phyloP scores from a whole-genome alignment of 257 asterid genomes.

The Nicotiana attenuata region DNA sequence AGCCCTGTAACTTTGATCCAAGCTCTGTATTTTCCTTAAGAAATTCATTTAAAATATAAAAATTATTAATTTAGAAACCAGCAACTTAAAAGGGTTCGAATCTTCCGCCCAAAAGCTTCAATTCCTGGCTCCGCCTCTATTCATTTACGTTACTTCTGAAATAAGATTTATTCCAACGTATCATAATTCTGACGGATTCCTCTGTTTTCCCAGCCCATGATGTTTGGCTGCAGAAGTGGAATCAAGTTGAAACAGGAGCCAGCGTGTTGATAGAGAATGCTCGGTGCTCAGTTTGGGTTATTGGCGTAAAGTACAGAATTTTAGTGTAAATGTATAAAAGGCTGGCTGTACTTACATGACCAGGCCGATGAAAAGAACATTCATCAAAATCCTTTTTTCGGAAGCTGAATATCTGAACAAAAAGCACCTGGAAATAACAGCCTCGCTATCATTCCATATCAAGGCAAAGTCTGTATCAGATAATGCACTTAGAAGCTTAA shows the following conservation, averaged over 20 bases:
- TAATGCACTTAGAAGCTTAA: conserved; percentile 21
- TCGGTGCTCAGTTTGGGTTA: conserved; percentile 22
- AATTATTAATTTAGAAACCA: too few relatives aligned
- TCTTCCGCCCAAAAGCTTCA: too few relatives aligned
- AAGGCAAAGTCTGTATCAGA: conserved; percentile 11
- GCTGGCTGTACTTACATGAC: conserved; percentile 28
- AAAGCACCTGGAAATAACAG: conserved; percentile 26
- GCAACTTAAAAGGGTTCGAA: too few relatives aligned
- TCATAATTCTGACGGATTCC: neutral
- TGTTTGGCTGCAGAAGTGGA: conserved; percentile 51
- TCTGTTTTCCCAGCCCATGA: conserved; percentile 32
- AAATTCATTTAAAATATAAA: too few relatives aligned
- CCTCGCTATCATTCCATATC: conserved; percentile 14
- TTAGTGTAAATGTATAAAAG: conserved; percentile 37
- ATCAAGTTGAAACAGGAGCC: conserved; percentile 73
- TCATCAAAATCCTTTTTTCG: conserved; percentile 20
- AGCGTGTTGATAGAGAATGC: conserved; percentile 39
- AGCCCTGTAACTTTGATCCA: too few relatives aligned
- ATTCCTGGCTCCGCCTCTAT: neutral
- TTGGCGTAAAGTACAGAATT: conserved; percentile 34
- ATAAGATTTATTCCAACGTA: neutral
- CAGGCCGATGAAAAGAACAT: neutral
- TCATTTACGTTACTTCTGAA: neutral
- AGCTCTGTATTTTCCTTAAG: too few relatives aligned
- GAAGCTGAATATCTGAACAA: conserved; percentile 21